These are phyloP conservation scores for Epichloe sylvatica DNA, from an alignment of 2,329 filamentous ascomycete species.

Conservation along the genomic window DNA sequence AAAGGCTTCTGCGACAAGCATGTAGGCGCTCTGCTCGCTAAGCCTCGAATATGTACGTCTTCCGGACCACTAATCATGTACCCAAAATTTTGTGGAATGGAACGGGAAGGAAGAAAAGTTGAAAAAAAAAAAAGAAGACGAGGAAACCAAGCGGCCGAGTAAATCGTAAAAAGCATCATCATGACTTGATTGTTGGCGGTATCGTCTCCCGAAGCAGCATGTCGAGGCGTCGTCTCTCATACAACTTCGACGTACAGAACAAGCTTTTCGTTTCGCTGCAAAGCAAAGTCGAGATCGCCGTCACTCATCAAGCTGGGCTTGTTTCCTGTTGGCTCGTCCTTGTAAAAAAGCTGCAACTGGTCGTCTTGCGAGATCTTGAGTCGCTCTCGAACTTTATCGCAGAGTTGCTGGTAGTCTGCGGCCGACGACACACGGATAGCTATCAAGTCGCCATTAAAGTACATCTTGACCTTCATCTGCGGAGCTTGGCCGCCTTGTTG, in stretches of 20 bases:
- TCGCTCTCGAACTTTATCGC: conserved; percentile 72
- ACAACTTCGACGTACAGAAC: conserved; percentile 55
- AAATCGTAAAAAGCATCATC: not conserved
- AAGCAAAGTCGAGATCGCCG: conserved; percentile 64
- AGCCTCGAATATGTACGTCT: conserved; percentile 10
- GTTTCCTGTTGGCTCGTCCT: conserved; percentile 66
- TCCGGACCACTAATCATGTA: conserved; percentile 16
- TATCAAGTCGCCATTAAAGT: conserved; percentile 82
- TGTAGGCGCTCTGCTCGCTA: conserved; percentile 13
- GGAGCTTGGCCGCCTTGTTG: conserved; percentile 24
- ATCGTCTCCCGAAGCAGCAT: not conserved
- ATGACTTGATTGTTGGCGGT: not conserved
- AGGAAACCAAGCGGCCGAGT: not conserved
- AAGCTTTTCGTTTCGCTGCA: conserved; percentile 77
- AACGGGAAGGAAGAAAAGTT: not conserved
- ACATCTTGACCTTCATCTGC: conserved; percentile 86
- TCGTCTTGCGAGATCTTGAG: conserved; percentile 57
- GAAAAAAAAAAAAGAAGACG: not conserved
- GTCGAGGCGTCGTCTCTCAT: conserved; percentile 15
- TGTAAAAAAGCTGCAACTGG: conserved; percentile 69
- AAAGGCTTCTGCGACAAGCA: not conserved
- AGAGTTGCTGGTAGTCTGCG: conserved; percentile 63
- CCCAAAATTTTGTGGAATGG: conserved; percentile 8
- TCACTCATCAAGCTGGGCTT: conserved; percentile 65
- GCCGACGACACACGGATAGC: conserved; percentile 78